These are phyloP conservation scores for Chionographis japonica DNA, from an alignment of 106 monocot genomes.

Conservation along the genomic window DNA sequence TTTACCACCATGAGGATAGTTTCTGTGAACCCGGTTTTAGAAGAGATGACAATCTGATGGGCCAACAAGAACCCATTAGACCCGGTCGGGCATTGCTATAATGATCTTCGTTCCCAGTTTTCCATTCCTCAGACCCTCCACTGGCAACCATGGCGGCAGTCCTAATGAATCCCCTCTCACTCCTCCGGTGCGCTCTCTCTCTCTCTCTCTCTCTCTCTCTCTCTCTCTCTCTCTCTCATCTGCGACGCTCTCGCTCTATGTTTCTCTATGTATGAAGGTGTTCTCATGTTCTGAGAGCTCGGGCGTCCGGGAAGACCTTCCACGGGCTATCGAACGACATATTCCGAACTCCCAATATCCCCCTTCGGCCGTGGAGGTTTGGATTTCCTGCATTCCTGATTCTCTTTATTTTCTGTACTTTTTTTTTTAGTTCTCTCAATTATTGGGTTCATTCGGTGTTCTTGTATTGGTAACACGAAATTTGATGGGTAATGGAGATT, in stretches of 20 bases:
- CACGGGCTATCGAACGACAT: not conserved
- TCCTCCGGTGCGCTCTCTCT: not conserved
- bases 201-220: conserved; percentile 4
- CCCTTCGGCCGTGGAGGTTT: not conserved
- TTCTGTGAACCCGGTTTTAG: too few relatives aligned
- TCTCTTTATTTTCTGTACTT: too few relatives aligned
- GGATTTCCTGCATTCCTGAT: too few relatives aligned
- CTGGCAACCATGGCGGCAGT: not conserved
- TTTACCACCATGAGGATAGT: too few relatives aligned
- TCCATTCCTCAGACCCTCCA: too few relatives aligned
- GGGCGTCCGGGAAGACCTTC: not conserved
- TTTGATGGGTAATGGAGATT: too few relatives aligned
- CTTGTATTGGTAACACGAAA: too few relatives aligned
- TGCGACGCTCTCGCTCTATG: not conserved
- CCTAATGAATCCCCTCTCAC: not conserved
- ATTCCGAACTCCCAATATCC: not conserved
- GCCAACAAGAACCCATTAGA: too few relatives aligned
- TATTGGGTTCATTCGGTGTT: not conserved
- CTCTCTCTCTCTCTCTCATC: conserved; percentile 1
- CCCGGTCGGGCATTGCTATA: too few relatives aligned
- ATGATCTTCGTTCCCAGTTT: too few relatives aligned
- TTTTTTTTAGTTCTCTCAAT: not conserved
- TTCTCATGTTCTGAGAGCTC: conserved; percentile 4
- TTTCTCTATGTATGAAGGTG: conserved; percentile 2
- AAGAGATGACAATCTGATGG: too few relatives aligned